Conservation (phyloP, 306 rosid genomes). For the Senna siamea region DNA sequence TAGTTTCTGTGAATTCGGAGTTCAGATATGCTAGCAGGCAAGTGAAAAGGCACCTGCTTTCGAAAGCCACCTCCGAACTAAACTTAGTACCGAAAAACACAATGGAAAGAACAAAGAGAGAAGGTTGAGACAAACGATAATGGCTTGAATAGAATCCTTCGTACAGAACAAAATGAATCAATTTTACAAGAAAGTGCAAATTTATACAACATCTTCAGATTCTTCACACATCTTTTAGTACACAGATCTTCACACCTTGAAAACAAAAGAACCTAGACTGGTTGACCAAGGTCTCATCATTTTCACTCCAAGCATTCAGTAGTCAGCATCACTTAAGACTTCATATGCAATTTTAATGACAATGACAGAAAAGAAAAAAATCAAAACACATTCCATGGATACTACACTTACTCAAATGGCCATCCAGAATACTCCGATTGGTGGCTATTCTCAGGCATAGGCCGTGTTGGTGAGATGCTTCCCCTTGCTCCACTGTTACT, state of each 20-base stretch:
- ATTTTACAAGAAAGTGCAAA: neutral
- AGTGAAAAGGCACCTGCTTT: no score
- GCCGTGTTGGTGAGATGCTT: conserved; percentile 53
- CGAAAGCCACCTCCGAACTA: no score
- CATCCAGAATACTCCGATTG: conserved; percentile 16
- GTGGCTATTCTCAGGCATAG: conserved; percentile 23
- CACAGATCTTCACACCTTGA: conserved; percentile 2
- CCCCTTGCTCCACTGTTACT: conserved; percentile 50
- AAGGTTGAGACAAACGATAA: neutral
- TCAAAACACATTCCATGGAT: neutral
- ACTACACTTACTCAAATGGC: conserved; percentile 10
- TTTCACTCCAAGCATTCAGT: neutral
- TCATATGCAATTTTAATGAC: neutral
- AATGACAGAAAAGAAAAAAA: neutral
- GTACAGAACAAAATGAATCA: neutral
- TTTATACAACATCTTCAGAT: conserved; percentile 3
- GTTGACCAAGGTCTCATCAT: neutral
- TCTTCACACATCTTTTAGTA: neutral
- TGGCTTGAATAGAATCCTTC: neutral
- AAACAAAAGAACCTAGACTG: conserved; percentile 2
- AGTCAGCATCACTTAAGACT: neutral
- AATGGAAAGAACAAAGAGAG: neutral
- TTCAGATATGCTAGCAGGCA: no score
- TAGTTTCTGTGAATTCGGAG: no score
- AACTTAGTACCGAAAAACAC: no score